Base-by-base conservation (phyloP, 768 basidiomycete species). In the Rhodotorula paludigena region DNA sequence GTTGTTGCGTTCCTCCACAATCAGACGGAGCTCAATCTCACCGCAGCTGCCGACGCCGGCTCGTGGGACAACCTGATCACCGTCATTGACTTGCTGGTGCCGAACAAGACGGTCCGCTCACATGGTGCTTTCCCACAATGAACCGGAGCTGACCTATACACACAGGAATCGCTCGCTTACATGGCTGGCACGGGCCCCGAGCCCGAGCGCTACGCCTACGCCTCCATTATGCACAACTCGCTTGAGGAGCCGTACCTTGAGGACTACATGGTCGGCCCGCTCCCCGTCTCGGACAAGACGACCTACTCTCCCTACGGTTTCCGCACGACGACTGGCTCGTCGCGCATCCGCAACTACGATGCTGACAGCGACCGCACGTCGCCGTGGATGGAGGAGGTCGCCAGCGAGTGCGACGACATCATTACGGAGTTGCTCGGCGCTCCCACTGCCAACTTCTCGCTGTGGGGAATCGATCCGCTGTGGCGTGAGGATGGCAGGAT, bases 381-480 rank as follows among this genome's bases (percentile, higher is more conserved):
- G 30, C 49, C 62, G 12, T 61, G 55, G 10, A 47, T 69, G 53
- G 23, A 51, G 21, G 45, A 56, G 8, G 60, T 66, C 33, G 72
- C 70, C n/a, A 47, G 51, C n/a, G 39, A 62, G 32, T 60, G 75
- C 39, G 71, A 69, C 33, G 77, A 79, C 61, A 73, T 78, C 47
- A 48, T 77, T 49, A 52, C 58, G 39, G 74, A 75, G 33, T 56
- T 78, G 5, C 63, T 75, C 33, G 65, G 65, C n/a, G 51, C 48
- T 5, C 45, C 57, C 20, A 21, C 38, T 11, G 52, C 41, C 2
- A 7, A 38, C 3, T 63, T 49, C 14, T 44, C 35, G 2, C 18
- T 60, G 10, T 74, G 63, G 66, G 73, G 65, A 30, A 71, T 60
- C 55, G 77, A 78, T 58, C 78, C 77, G 4, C 60, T 77, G 14